Percentiles rank a stretch among this genome's conserved stretches.
Evolutionary conservation across 768 basidiomycete genomes (phyloP).

Genomic region (Kwoniella botswanensis): DNA sequence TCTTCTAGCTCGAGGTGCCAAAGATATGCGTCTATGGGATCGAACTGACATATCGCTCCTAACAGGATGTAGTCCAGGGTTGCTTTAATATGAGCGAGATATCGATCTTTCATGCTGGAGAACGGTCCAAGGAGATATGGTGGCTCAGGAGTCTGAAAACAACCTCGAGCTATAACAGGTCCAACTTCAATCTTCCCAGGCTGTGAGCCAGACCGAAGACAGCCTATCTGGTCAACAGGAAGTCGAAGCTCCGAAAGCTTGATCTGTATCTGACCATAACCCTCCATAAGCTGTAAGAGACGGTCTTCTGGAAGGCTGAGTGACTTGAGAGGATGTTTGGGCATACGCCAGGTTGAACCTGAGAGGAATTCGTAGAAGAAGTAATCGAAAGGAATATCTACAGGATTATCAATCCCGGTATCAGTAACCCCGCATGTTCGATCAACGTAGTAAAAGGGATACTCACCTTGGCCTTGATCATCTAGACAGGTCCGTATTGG

Average conservation of each 20-base stretch:
- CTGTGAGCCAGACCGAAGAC: not conserved
- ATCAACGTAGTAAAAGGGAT: too few species aligned
- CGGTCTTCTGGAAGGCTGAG: not conserved
- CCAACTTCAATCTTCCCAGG: not conserved
- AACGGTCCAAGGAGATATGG: slow-evolving; percentile 31
- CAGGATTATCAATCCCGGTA: not conserved
- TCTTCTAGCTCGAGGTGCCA: slow-evolving; percentile 17
- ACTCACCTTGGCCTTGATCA: too few species aligned
- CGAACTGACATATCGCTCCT: not conserved
- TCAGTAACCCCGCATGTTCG: too few species aligned
- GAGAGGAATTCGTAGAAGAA: slow-evolving; percentile 18
- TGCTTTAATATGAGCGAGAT: slow-evolving; percentile 19
- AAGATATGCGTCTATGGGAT: slow-evolving; percentile 13
- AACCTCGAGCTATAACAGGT: slow-evolving; percentile 7
- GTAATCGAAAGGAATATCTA: slow-evolving; percentile 16
- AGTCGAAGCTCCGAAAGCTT: slow-evolving; percentile 1
- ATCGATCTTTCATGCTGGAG: slow-evolving; percentile 16
- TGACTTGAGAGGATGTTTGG: not conserved
- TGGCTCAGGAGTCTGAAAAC: not conserved
- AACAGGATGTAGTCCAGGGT: slow-evolving; percentile 9
- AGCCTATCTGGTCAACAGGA: slow-evolving; percentile 5
- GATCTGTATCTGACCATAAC: slow-evolving; percentile 11
- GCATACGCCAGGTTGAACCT: slow-evolving; percentile 4
- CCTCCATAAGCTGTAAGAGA: slow-evolving; percentile 1
- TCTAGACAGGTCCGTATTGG: not conserved